Base-by-base conservation (phyloP, 345 rosid genomes). In the Murraya koenigii region DNA sequence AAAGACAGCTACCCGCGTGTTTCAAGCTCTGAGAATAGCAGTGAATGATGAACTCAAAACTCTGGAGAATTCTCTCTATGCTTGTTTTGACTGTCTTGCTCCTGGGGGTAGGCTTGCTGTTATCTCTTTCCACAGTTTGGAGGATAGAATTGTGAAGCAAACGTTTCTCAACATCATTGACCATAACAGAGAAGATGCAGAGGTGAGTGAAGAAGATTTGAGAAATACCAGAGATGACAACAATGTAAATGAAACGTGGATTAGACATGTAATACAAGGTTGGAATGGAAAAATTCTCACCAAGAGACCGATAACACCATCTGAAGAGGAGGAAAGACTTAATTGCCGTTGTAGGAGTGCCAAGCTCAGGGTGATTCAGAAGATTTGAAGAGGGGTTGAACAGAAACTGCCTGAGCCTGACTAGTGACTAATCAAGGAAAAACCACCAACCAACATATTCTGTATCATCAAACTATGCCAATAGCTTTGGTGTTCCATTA, bases 21-120 rank as follows among this genome's bases (percentile, higher is more conserved):
- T 93, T 72, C 99, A 95, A 82, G 96, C 97, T 32, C 88, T 95
- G 66, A 85, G 99, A 79, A 95, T 93, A 30, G 97, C 98, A 44
- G 99, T 95, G 49, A 95, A 95, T 47, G 96, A 95, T 81, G 99
- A 95, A 81, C 98, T 95, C 32, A 88, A 84, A 77, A 87, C 93
- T 2, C 86, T 95, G 73, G 90, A 90, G 80, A 85, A 88, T 77
- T 82, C 99, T 22, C 92, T 91, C 36, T 74, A 84, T 78, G 85
- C 89, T 69, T 85, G 90, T 68, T 95, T 92, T 28, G 93, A 88
- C 44, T 90, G 94, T 80, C 98, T 95, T 63, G 87, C 94, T 0
- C 94, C 99, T 7, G 94, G 94, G 25, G 97, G 99, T 70, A 87
- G 99, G 78, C 89, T 93, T 52, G 99, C 98, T 60, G 96, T 93